Base-by-base conservation (phyloP, 352 stramenopile genomes). In the Labyrinthula sp. region DNA sequence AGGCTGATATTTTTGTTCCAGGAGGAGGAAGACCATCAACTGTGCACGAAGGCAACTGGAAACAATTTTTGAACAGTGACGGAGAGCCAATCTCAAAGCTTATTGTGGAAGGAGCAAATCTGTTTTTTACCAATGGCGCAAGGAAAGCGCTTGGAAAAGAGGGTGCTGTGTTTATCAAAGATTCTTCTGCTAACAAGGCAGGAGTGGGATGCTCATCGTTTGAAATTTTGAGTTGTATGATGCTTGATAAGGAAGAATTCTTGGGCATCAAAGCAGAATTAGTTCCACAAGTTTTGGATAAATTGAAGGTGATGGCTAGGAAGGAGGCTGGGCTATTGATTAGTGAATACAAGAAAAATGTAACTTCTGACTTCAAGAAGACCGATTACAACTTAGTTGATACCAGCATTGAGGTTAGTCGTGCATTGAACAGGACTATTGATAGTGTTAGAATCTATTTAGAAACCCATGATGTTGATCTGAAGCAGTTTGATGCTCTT, bases 21-120 rank as follows among this genome's bases (percentile, higher is more conserved):
- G 88, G 77, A 43, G 86, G 85, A 56, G 88, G 88, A 26, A 73
- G 86, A 4, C 88, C 85, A 2, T 79, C 77, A 38, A 92, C 86
- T 1, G 84, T 97, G 34, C 91, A 95, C 61, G 67, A 78, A 31
- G 76, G 73, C 57, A 95, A 95, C 66, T 88, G 86, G 30, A 69
- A 80, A 38, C 63, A 88, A 45, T 94, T 77, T 58, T 66, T 80
- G 20, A 59, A 63, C 20, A 21, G 30, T 22, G 69, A 77, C 55
- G 73, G 72, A 15, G 66, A 56, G 29, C 79, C 89, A 17, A 84
- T 73, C 1, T 82, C 78, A 52, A 75, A 75, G 48, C 76, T 94
- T 47, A 93, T 97, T 40, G 85, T 95, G 1, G 88, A 97, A 64
- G 87, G 82, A 14, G 85, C 85, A 31, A 95, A 95, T 66, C 66